A percentile compares a stretch with the other conserved stretches of the same genome.
Conservation (phyloP, 163 green algal species). For the Chlorella variabilis region DNA sequence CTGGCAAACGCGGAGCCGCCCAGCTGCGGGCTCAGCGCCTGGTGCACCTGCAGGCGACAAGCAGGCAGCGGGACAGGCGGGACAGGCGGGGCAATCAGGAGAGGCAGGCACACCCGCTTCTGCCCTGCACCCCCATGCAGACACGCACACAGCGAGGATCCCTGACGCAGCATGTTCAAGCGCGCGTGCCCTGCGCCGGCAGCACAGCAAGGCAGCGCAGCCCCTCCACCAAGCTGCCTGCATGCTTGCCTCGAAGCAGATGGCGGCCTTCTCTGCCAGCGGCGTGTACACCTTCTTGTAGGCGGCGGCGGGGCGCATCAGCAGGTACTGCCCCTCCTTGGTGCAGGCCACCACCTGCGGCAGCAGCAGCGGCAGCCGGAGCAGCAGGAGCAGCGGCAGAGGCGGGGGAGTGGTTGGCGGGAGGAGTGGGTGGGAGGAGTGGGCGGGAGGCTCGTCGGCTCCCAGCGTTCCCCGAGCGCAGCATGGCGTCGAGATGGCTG, state of each 20-base stretch:
- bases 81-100: too few species aligned
- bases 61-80: too few species aligned
- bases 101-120: too few species aligned
- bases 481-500: too few species aligned
- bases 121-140: too few species aligned
- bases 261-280: constrained; percentile 70
- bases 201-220: not conserved
- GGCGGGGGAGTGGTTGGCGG: not conserved
- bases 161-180: too few species aligned
- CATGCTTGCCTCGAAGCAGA: constrained; percentile 52
- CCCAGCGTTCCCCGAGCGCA: too few species aligned
- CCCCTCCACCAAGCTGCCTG: too few species aligned
- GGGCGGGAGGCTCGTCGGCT: too few species aligned
- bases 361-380: not conserved
- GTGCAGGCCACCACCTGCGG: constrained; percentile 58
- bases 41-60: constrained; percentile 50
- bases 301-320: constrained; percentile 52
- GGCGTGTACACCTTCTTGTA: constrained; percentile 76
- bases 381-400: not conserved
- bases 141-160: too few species aligned
- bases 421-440: too few species aligned
- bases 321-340: constrained; percentile 55
- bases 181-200: not conserved
- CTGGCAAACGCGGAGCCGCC: constrained; percentile 60
- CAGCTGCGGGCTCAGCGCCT: constrained; percentile 58